Percentiles rank a stretch among this genome's conserved stretches.
Evolutionary conservation across 768 basidiomycete species (phyloP).

Genomic region (Kockovaella imperatae): DNA sequence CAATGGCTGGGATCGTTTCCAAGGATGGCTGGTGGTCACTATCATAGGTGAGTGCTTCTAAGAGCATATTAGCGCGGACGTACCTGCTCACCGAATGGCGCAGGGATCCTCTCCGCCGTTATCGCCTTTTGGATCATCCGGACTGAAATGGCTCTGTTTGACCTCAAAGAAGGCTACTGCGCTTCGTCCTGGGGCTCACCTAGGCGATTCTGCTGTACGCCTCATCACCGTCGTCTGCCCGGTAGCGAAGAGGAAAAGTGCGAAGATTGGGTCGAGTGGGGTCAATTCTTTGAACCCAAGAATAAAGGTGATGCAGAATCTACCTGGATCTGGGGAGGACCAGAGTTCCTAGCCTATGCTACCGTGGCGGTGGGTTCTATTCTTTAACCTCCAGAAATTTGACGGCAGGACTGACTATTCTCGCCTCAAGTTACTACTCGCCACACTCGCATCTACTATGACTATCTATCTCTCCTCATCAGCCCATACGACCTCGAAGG

Average conservation of each 20-base stretch:
- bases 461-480: slow-evolving; percentile 84
- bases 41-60: slow-evolving; percentile 53
- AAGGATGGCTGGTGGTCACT: slow-evolving; percentile 85
- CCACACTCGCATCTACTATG: slow-evolving; percentile 63
- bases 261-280: slow-evolving; percentile 68
- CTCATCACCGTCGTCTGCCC: slow-evolving; percentile 13
- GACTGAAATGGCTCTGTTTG: slow-evolving; percentile 81
- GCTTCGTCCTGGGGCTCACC: slow-evolving; percentile 60
- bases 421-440: slow-evolving; percentile 69
- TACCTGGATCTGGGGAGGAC: slow-evolving; percentile 45
- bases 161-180: slow-evolving; percentile 88
- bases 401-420: too few species aligned
- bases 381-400: background rate
- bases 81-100: background rate
- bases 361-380: slow-evolving; percentile 61
- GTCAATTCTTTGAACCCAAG: slow-evolving; percentile 50
- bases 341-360: slow-evolving; percentile 64
- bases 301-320: slow-evolving; percentile 38
- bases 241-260: slow-evolving; percentile 49
- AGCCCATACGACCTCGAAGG: slow-evolving; percentile 78
- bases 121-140: slow-evolving; percentile 80
- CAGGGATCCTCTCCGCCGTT: slow-evolving; percentile 67
- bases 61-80: background rate
- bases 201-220: slow-evolving; percentile 72
- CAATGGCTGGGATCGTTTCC: slow-evolving; percentile 62